These are phyloP conservation scores for fission yeast (Schizosaccharomyces pombe) DNA, from an alignment of 805 yeast species.

Conservation along the genomic window DNA sequence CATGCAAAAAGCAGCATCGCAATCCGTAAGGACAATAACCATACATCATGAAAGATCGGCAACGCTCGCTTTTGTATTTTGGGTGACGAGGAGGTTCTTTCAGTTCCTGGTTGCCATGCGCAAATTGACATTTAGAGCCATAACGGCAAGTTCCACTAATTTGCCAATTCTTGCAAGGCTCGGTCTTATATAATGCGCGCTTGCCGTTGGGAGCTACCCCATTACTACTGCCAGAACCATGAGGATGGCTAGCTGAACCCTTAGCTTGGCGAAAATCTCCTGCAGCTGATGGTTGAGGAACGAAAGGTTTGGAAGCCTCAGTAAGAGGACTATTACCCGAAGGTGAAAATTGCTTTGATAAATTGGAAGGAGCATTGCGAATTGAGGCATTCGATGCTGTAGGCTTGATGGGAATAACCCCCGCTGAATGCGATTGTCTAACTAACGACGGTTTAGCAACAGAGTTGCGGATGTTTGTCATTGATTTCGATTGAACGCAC, in stretches of 20 bases:
- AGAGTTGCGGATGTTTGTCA: not conserved
- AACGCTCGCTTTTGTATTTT: constrained; percentile 1
- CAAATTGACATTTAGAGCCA: constrained; percentile 4
- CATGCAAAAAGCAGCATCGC: constrained; percentile 3
- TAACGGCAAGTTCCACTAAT: not conserved
- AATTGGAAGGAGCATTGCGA: not conserved
- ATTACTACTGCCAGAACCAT: too few species aligned
- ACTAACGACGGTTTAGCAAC: not conserved
- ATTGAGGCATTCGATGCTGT: not conserved
- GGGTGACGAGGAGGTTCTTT: constrained; percentile 2
- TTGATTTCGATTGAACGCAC: not conserved
- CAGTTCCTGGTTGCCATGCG: not conserved
- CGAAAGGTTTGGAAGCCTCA: not conserved
- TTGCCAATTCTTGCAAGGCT: constrained; percentile 3
- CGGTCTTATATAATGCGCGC: constrained; percentile 2
- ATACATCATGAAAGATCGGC: not conserved
- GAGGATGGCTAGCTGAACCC: not conserved
- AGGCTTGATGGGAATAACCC: not conserved
- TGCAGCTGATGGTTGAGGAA: not conserved
- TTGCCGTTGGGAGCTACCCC: not conserved
- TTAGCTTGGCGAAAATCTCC: not conserved
- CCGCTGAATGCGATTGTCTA: not conserved
- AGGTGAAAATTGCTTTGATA: not conserved
- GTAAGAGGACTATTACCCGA: not conserved
- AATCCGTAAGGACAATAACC: constrained; percentile 4